Evolutionary conservation across 805 yeast genomes (phyloP).

Genomic region (Pichia heedii): DNA sequence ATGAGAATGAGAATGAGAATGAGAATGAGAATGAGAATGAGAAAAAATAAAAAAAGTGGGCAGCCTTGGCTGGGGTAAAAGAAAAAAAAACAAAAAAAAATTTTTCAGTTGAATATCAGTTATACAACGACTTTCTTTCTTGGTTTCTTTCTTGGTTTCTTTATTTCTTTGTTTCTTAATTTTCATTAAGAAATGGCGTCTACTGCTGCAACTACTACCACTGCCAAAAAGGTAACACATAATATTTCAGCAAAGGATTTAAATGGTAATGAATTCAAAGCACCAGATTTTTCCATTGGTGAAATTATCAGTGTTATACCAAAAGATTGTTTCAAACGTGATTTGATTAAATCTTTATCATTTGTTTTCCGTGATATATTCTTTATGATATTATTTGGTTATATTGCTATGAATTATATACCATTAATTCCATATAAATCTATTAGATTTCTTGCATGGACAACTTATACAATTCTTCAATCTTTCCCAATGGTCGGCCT

Average conservation of each 20-base stretch:
- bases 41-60: no score
- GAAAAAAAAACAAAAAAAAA: no score
- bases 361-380: slow-evolving; percentile 47
- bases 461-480: slow-evolving; percentile 30
- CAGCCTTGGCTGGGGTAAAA: no score
- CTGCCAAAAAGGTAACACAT: slow-evolving; percentile 5
- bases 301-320: slow-evolving; percentile 52
- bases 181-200: no score
- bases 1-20: no score
- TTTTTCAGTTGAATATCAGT: no score
- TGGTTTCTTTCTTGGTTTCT: no score
- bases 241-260: slow-evolving; percentile 37
- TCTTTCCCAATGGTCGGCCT: slow-evolving; percentile 49
- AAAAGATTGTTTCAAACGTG: slow-evolving; percentile 50
- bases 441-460: slow-evolving; percentile 33
- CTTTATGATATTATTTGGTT: slow-evolving; percentile 35
- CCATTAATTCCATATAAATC: slow-evolving; percentile 30
- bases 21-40: no score
- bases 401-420: slow-evolving; percentile 33
- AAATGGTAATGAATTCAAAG: slow-evolving; percentile 44
- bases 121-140: no score
- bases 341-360: slow-evolving; percentile 37
- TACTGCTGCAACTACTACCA: neutral
- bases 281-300: slow-evolving; percentile 54
- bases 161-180: no score